phyloP scores from a whole-genome alignment of 78 protist species.

The Emiliania huxleyi region DNA sequence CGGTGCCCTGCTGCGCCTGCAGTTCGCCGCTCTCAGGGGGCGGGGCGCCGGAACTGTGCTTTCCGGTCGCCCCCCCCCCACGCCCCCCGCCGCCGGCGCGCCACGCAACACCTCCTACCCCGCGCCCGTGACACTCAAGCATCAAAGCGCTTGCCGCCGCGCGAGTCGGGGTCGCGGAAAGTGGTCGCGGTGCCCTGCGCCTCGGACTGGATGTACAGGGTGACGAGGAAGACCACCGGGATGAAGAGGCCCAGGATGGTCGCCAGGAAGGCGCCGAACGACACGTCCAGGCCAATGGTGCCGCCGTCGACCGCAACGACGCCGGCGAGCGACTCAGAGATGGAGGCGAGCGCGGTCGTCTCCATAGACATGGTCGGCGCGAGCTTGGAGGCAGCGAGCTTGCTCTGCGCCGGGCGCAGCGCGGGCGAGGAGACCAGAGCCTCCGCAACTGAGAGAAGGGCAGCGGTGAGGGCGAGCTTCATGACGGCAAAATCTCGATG shows the following conservation, averaged over 20 bases:
- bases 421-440: slow-evolving; percentile 13
- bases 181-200: slow-evolving; percentile 33
- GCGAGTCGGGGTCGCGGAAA: slow-evolving; percentile 1
- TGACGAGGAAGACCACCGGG: slow-evolving; percentile 42
- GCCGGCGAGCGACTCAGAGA: neutral
- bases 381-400: neutral
- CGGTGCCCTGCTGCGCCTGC: too few relatives aligned
- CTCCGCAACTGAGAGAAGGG: too few relatives aligned
- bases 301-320: slow-evolving; percentile 20
- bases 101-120: too few relatives aligned
- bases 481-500: too few relatives aligned
- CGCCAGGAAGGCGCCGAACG: slow-evolving; percentile 39
- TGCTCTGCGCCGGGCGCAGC: neutral
- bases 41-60: too few relatives aligned
- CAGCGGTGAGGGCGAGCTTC: too few relatives aligned
- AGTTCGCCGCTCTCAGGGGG: too few relatives aligned
- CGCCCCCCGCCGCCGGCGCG: too few relatives aligned
- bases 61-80: too few relatives aligned
- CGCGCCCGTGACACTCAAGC: too few relatives aligned
- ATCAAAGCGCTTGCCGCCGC: neutral
- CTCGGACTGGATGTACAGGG: slow-evolving; percentile 47
- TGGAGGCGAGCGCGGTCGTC: neutral
- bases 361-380: slow-evolving; percentile 33
- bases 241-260: slow-evolving; percentile 32
- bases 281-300: slow-evolving; percentile 25